Evolutionary conservation across 164 flowering plant genomes (phyloP), one percentile per base, ranked within the genome.

Genomic region (Nymphaea colorata): DNA sequence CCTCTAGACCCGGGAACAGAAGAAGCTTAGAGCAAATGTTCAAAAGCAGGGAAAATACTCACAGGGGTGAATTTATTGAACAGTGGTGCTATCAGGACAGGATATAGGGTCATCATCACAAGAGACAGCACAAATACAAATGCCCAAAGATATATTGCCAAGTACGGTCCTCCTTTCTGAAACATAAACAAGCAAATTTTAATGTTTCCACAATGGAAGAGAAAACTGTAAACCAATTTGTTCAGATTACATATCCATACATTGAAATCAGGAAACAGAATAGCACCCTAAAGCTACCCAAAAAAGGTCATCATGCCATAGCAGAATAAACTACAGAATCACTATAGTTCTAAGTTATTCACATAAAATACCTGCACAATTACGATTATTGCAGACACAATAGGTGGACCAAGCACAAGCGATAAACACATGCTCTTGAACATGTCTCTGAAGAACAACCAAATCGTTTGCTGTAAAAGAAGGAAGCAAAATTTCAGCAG

Each of bases 111-210:
- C 97, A 95, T 87, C 98, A 92, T 92, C 68, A 90, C 87, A 74
- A 95, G 68, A n/a, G 97, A 86, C 65, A 95, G 75, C 67, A 82
- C 82, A 79, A 95, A 85, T 88, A 86, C 90, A 73, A 95, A 95
- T 2, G 77, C 91, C 99, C 99, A 95, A 11, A 95, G 89, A 75
- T 92, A 92, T 68, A 95, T 89, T 41, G 99, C 97, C 82, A 92
- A 71, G 79, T 95, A 92, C 42, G 99, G 98, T 62, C 97, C 99
- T 72, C 98, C 97, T 83, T 86, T 92, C 98, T 95, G 96, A 79
- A 85, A 55, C 57, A 70, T 4, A 61, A 61, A 51, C 57, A 51
- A 51, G 57, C 57, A 51, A 8, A 15, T 2, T 8, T 51, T 15
- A 51, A 51, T 51, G 57, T 51, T 51, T 51, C 57, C 57, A 51